Evolutionary conservation across 2,329 filamentous ascomycete genomes (phyloP).

Genomic region (Alternaria sp.): DNA sequence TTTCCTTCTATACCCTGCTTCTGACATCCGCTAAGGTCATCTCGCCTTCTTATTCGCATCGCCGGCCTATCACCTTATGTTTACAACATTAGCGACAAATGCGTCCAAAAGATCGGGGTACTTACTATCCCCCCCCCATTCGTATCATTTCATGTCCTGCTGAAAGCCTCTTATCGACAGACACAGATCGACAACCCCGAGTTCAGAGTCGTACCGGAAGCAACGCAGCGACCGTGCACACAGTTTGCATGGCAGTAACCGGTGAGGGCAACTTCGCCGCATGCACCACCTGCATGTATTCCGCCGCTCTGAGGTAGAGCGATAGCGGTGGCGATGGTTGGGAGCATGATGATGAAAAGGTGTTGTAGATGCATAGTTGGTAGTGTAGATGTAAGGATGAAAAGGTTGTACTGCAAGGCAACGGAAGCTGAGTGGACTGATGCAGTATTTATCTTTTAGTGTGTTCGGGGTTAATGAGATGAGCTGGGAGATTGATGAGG

Average conservation of each 20-base stretch:
- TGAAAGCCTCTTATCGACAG: neutral
- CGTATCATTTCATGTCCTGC: neutral
- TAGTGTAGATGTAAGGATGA: neutral
- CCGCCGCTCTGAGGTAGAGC: neutral
- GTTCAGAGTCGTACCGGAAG: neutral
- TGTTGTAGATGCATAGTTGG: neutral
- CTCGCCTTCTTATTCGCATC: neutral
- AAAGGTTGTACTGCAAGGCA: neutral
- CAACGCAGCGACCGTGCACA: neutral
- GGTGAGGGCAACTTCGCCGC: neutral
- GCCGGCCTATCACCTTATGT: neutral
- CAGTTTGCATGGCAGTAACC: neutral
- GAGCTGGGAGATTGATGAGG: neutral
- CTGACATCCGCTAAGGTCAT: neutral
- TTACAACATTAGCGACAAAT: neutral
- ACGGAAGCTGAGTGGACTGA: neutral
- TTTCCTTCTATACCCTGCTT: neutral
- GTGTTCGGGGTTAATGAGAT: neutral
- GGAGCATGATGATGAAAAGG: neutral
- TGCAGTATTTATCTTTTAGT: neutral
- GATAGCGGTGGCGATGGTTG: neutral
- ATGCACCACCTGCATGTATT: neutral
- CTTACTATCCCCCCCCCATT: neutral
- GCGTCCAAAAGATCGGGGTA: neutral
- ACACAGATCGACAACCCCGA: neutral